phyloP scores from a whole-genome alignment of 192 early-diverging fungal species.

The Gonapodya prolifera region DNA sequence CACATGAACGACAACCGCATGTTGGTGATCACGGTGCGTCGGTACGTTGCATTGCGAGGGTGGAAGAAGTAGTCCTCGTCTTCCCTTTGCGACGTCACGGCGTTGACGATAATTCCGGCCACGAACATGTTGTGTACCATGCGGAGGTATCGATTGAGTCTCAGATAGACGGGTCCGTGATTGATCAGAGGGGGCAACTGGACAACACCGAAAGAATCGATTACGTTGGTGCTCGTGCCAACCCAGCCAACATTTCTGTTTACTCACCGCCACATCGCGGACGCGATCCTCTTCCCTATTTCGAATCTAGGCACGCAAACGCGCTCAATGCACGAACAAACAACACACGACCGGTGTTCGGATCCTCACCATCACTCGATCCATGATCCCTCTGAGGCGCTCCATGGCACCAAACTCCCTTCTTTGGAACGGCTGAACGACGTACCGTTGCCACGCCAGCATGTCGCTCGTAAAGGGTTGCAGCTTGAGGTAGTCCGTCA shows the following conservation, averaged over 20 bases:
- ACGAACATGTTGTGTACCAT: constrained; percentile 44
- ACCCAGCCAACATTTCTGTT: background rate
- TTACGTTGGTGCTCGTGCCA: background rate
- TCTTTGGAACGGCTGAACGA: constrained; percentile 32
- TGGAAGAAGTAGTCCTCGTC: constrained; percentile 61
- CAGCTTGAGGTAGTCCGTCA: constrained; percentile 45
- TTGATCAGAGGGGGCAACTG: background rate
- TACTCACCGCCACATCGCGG: constrained; percentile 25
- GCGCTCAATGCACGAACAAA: background rate
- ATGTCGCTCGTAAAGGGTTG: constrained; percentile 39
- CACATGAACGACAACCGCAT: constrained; percentile 24
- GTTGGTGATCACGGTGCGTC: constrained; percentile 47
- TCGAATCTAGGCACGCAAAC: constrained; percentile 15
- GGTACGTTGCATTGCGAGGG: constrained; percentile 34
- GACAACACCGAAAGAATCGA: too few relatives aligned
- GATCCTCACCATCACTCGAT: constrained; percentile 46
- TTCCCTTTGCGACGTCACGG: constrained; percentile 38
- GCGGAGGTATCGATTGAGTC: constrained; percentile 32
- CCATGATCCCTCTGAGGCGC: constrained; percentile 41
- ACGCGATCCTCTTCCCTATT: constrained; percentile 41
- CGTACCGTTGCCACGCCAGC: background rate
- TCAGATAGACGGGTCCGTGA: constrained; percentile 17
- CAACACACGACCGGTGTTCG: background rate
- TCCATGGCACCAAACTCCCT: constrained; percentile 25
- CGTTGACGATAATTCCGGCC: constrained; percentile 56